Base-by-base conservation (phyloP, 768 basidiomycete genomes). In the Hygrocybe punicea region DNA sequence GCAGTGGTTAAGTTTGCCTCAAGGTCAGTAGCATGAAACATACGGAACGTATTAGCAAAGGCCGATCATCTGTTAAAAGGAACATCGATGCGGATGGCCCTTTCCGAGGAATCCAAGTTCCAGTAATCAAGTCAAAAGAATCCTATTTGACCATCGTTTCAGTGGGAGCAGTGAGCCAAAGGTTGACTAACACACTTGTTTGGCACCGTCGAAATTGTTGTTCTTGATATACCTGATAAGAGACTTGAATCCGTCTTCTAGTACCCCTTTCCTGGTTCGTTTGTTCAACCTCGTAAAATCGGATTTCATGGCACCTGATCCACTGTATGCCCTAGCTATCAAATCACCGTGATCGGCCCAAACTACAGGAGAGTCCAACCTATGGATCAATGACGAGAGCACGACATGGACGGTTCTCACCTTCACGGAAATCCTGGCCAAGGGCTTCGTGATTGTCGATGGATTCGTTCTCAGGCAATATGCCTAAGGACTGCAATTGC, bases 261-360 rank as follows among this genome's bases (percentile, higher is more conserved):
- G 63, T 23, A 74, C 69, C 33, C 97, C 97, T 58, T 86, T 83
- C 51, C 76, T 83, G 2, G 93, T 94, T 34, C 97, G 81, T 70
- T 88, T 87, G 64, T 93, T 94, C 1, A 94, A 98, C 51, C 95
- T 81, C 16, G 96, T 98, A 68, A 93, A 97, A 71, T 98, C 97
- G 0, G 93, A 92, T 71, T 99, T 99, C 63, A 99, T 72, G 1
- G 97, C 97, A 11, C 91, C 96, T 29, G 95, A 94, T 17, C 97
- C 97, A 47, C 87, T 90, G 72, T 99, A 99, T 0, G 95, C 94
- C 46, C 79, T 84, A 0, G 93, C 85, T 60, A 99, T 91, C 48
- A 80, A 77, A 70, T 99, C 93, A 14, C 92, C 97, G 67, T 98
- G 96, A 64, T 98, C 91, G 23, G 97, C 88, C 97, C 97, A 99